A percentile compares a stretch with the other conserved stretches of the same genome.
phyloP scores from a whole-genome alignment of 495 filamentous ascomycete genomes.

The Xylaria telfairii region DNA sequence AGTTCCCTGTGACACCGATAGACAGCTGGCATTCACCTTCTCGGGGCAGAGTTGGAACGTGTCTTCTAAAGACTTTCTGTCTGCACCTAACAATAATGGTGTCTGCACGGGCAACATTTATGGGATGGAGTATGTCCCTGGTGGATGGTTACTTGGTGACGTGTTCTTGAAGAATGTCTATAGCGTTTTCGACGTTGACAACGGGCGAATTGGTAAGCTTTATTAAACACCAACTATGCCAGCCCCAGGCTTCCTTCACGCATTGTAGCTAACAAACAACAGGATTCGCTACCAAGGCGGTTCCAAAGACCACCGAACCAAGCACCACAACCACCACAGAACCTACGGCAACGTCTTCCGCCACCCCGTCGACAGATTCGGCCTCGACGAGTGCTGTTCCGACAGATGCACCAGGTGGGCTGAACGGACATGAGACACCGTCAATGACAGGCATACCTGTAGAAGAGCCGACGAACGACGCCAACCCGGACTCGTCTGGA shows the following conservation, averaged over 20 bases:
- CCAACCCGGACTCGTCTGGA: slow-evolving; percentile 13
- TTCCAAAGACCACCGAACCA: slow-evolving; percentile 25
- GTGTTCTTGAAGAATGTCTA: slow-evolving; percentile 93
- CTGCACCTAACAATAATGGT: slow-evolving; percentile 45
- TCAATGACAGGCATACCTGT: background rate
- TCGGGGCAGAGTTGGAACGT: slow-evolving; percentile 64
- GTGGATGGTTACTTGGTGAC: slow-evolving; percentile 78
- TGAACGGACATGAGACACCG: slow-evolving; percentile 22
- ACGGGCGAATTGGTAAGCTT: slow-evolving; percentile 58
- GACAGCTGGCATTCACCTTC: slow-evolving; percentile 46
- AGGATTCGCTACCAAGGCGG: slow-evolving; percentile 50
- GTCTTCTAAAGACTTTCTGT: slow-evolving; percentile 72
- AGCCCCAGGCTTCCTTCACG: background rate
- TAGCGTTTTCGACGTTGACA: slow-evolving; percentile 76
- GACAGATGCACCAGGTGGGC: background rate
- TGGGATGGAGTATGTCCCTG: slow-evolving; percentile 49
- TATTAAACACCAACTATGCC: background rate
- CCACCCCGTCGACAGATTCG: background rate
- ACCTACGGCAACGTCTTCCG: slow-evolving; percentile 18
- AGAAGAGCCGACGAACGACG: background rate
- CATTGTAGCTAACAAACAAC: background rate
- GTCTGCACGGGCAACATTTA: slow-evolving; percentile 72
- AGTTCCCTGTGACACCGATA: slow-evolving; percentile 73
- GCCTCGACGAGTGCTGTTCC: background rate
- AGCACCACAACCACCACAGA: slow-evolving; percentile 26